A percentile compares a stretch with the other conserved stretches of the same genome.
Evolutionary conservation across 345 rosid species (phyloP).

Genomic region (Eucalyptus decipiens): DNA sequence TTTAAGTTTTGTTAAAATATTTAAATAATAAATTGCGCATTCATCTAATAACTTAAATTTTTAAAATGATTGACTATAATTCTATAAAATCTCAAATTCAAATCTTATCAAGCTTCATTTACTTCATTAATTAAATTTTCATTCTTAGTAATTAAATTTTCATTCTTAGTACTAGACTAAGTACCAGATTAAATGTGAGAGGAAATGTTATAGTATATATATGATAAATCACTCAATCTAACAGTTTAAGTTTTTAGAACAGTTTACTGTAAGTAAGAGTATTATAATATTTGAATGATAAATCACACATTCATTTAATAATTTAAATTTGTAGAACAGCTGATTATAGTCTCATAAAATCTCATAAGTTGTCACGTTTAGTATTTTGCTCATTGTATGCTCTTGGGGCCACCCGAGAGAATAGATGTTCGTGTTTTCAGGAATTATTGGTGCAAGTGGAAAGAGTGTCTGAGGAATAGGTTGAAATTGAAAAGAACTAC

Average conservation of each 20-base stretch:
- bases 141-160: no score
- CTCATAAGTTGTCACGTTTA: no score
- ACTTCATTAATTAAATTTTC: no score
- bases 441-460: neutral
- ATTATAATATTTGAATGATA: no score
- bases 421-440: neutral
- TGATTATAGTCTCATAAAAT: rapidly evolving
- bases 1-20: no score
- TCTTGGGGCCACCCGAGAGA: neutral
- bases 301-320: no score
- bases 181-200: rapidly evolving
- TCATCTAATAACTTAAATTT: rapidly evolving
- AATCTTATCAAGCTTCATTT: no score
- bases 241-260: rapidly evolving
- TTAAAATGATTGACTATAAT: rapidly evolving
- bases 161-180: no score
- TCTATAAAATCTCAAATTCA: no score
- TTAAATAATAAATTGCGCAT: rapidly evolving
- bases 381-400: neutral
- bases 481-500: neutral
- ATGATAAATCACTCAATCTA: no score
- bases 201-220: no score
- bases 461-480: neutral
- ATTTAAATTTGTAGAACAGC: rapidly evolving
- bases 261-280: rapidly evolving